Evolutionary conservation across 129 eudicot genomes (phyloP).

Genomic region (Lactuca saligna): DNA sequence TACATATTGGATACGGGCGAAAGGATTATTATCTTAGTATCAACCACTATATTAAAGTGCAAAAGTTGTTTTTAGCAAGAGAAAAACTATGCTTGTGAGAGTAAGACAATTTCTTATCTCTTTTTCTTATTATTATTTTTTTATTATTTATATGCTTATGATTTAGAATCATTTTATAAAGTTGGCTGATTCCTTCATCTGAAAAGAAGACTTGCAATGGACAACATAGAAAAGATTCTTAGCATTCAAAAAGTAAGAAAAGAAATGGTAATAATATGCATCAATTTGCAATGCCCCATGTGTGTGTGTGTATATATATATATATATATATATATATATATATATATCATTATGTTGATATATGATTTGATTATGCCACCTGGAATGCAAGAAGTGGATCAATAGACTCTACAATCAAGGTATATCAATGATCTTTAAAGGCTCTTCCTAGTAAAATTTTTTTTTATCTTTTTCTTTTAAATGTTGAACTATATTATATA

Average conservation of each 20-base stretch:
- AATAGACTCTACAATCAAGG: too few relatives aligned
- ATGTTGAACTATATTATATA: too few relatives aligned
- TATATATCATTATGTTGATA: too few relatives aligned
- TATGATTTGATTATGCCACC: too few relatives aligned
- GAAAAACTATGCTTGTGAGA: slow-evolving; percentile 90
- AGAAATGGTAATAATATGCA: slow-evolving; percentile 4
- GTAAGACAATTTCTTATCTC: slow-evolving; percentile 49
- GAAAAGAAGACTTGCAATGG: slow-evolving; percentile 93
- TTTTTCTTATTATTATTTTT: background rate
- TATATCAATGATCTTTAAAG: too few relatives aligned
- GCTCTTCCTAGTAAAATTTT: too few relatives aligned
- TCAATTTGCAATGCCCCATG: slow-evolving; percentile 76
- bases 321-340: too few relatives aligned
- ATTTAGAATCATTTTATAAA: background rate
- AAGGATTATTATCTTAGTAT: slow-evolving; percentile 88
- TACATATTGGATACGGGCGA: slow-evolving; percentile 55
- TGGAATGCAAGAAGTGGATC: too few relatives aligned
- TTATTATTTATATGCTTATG: background rate
- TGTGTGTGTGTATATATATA: slow-evolving; percentile 44
- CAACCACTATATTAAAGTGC: slow-evolving; percentile 98
- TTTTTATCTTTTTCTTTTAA: too few relatives aligned
- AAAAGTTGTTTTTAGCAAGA: slow-evolving; percentile 92
- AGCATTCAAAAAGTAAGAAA: slow-evolving; percentile 87
- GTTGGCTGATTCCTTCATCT: slow-evolving; percentile 23
- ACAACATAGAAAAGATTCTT: slow-evolving; percentile 83